These are phyloP conservation scores for Thermoascus crustaceus DNA, from an alignment of 2,329 filamentous ascomycete genomes.

Conservation along the genomic window DNA sequence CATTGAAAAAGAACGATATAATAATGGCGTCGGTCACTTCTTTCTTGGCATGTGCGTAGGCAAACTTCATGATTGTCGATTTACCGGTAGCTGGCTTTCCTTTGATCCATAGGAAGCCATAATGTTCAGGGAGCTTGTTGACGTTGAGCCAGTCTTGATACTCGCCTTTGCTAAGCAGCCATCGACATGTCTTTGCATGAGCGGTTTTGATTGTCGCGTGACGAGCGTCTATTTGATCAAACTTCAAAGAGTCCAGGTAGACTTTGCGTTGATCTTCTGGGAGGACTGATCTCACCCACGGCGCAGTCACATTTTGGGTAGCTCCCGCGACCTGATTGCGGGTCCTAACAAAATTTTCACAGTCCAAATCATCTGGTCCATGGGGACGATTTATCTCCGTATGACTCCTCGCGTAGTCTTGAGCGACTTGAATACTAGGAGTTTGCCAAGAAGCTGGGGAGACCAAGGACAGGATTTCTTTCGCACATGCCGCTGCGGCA, in stretches of 20 bases:
- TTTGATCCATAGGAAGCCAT: conserved; percentile 28
- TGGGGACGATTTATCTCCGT: no score
- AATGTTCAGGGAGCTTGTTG: conserved; percentile 7
- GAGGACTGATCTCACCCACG: no score
- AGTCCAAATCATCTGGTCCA: no score
- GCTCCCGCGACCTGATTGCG: no score
- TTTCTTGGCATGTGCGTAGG: conserved; percentile 11
- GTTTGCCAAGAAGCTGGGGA: not conserved
- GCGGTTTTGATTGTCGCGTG: not conserved
- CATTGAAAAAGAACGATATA: conserved; percentile 45
- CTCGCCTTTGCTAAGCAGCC: conserved; percentile 3
- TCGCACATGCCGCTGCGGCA: conserved; percentile 20
- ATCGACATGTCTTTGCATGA: conserved; percentile 5
- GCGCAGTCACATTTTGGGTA: no score
- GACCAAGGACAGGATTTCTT: conserved; percentile 10
- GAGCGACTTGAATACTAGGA: not conserved
- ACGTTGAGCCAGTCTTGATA: conserved; percentile 24
- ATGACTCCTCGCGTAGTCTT: no score
- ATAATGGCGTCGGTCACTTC: conserved; percentile 10
- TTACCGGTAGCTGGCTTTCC: conserved; percentile 38
- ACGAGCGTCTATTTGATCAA: conserved; percentile 6
- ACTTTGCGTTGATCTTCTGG: not conserved
- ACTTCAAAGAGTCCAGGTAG: conserved; percentile 3
- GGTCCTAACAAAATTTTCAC: no score
- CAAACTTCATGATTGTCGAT: conserved; percentile 41